Conservation (phyloP, 495 filamentous ascomycete species). For the Pyrenula massariospora region DNA sequence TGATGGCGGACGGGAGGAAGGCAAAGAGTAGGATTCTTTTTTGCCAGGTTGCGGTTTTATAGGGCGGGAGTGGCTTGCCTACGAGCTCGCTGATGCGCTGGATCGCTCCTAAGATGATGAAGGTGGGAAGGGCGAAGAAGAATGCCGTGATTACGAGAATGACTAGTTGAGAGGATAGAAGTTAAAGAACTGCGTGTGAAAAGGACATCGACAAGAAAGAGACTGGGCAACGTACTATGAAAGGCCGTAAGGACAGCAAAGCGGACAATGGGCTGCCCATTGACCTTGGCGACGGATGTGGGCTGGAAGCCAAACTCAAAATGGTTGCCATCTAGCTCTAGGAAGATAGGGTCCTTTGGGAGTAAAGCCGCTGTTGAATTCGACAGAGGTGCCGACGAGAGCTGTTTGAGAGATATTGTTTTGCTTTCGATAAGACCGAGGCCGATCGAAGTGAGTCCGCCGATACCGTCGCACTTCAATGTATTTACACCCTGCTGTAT, state of each 20-base stretch:
- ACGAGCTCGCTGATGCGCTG: not conserved
- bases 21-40: not conserved
- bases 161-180: not conserved
- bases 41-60: not conserved
- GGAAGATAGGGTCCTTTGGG: not conserved
- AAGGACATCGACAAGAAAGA: too few relatives aligned
- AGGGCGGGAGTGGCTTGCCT: not conserved
- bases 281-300: not conserved
- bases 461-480: not conserved
- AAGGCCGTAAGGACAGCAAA: not conserved
- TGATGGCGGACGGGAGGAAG: not conserved
- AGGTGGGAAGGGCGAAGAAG: not conserved
- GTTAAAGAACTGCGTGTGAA: too few relatives aligned
- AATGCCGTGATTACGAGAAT: not conserved
- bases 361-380: not conserved
- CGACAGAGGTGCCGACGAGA: not conserved
- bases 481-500: not conserved
- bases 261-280: not conserved
- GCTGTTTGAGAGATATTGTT: not conserved
- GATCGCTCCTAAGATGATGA: not conserved
- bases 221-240: not conserved
- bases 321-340: not conserved
- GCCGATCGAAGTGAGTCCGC: not conserved
- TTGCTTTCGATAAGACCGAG: not conserved
- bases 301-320: not conserved